These are phyloP conservation scores for Chaetomium strumarium DNA, from an alignment of 2,329 filamentous ascomycete species.

Conservation along the genomic window DNA sequence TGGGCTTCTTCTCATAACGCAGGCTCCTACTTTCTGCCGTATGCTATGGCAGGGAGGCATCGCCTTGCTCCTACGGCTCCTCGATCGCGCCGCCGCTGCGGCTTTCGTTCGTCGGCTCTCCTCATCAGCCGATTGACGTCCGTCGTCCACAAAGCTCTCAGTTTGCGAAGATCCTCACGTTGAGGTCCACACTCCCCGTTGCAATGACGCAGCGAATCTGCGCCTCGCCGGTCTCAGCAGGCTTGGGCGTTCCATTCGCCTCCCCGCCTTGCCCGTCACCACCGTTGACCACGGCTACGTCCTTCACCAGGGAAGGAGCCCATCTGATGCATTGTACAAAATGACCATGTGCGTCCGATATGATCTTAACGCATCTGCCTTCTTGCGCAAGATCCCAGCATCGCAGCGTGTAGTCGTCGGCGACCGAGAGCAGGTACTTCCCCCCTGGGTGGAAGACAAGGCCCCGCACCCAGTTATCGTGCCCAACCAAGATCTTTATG, in stretches of 20 bases:
- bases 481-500: constrained; percentile 77
- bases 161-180: constrained; percentile 70
- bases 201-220: constrained; percentile 81
- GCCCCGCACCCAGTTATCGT: constrained; percentile 90
- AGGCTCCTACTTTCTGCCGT: no score
- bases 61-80: not conserved
- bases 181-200: constrained; percentile 78
- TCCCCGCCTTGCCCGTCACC: constrained; percentile 40
- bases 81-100: not conserved
- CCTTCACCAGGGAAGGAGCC: constrained; percentile 71
- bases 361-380: constrained; percentile 78
- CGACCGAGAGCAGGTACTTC: constrained; percentile 78
- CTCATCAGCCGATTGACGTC: not conserved
- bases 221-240: constrained; percentile 42
- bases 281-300: constrained; percentile 37
- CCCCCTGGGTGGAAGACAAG: constrained; percentile 87
- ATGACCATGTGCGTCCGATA: constrained; percentile 71
- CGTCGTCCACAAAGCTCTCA: constrained; percentile 4
- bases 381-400: constrained; percentile 94
- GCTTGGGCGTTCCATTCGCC: constrained; percentile 34
- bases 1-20: not conserved
- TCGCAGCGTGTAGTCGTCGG: constrained; percentile 85
- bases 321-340: constrained; percentile 84
- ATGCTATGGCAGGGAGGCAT: no score
- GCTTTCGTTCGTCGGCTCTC: not conserved